These are phyloP conservation scores for Saprolegnia parasitica DNA, from an alignment of 352 stramenopile species.

Conservation along the genomic window DNA sequence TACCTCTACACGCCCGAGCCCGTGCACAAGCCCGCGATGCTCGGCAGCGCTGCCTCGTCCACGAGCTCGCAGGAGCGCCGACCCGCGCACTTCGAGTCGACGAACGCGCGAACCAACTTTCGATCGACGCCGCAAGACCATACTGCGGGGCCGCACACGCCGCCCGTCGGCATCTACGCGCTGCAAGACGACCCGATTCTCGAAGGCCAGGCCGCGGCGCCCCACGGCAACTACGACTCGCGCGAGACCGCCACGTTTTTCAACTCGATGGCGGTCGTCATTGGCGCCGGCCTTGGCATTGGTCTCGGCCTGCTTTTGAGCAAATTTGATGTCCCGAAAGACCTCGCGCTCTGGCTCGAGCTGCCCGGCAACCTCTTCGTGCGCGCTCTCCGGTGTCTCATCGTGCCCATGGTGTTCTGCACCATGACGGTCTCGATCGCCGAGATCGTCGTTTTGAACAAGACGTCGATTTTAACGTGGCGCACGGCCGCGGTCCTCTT, in stretches of 20 bases:
- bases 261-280: slow-evolving; percentile 26
- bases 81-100: background rate
- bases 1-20: slow-evolving; percentile 4
- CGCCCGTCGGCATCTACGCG: background rate
- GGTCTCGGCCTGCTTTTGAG: slow-evolving; percentile 45
- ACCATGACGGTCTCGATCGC: slow-evolving; percentile 65
- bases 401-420: slow-evolving; percentile 78
- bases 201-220: slow-evolving; percentile 2
- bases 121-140: slow-evolving; percentile 1
- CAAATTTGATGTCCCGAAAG: slow-evolving; percentile 37
- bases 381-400: slow-evolving; percentile 63
- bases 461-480: slow-evolving; percentile 56
- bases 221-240: slow-evolving; percentile 15
- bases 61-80: background rate
- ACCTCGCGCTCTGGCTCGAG: slow-evolving; percentile 50
- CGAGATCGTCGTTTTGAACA: slow-evolving; percentile 73
- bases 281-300: slow-evolving; percentile 47
- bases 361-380: slow-evolving; percentile 70
- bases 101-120: slow-evolving; percentile 5
- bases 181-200: slow-evolving; percentile 10
- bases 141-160: background rate
- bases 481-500: slow-evolving; percentile 33
- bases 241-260: slow-evolving; percentile 15
- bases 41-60: background rate
- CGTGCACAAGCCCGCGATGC: slow-evolving; percentile 1